These are phyloP conservation scores for Lepidium didymum DNA, from an alignment of 345 rosid species.

Conservation along the genomic window DNA sequence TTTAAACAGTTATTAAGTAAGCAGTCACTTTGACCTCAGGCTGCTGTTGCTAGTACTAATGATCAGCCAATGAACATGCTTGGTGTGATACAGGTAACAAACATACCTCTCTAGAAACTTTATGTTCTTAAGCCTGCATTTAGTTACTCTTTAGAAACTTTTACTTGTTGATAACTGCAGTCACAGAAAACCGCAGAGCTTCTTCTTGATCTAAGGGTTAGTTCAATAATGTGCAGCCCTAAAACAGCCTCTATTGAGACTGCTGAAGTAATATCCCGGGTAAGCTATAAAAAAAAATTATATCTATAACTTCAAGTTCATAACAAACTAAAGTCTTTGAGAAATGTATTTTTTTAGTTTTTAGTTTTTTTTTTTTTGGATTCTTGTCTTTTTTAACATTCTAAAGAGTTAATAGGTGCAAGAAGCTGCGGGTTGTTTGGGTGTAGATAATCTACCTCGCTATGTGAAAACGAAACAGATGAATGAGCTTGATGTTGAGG, in stretches of 20 bases:
- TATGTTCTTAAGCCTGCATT: background rate
- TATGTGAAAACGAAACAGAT: slow-evolving; percentile 55
- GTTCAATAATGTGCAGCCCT: slow-evolving; percentile 55
- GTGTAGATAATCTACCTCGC: slow-evolving; percentile 73
- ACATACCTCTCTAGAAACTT: background rate
- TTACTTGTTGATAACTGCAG: slow-evolving; percentile 37
- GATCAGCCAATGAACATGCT: slow-evolving; percentile 72
- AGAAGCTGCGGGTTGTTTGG: slow-evolving; percentile 91
- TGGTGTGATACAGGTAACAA: slow-evolving; percentile 70
- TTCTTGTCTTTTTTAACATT: slow-evolving; percentile 5
- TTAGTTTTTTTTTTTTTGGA: background rate
- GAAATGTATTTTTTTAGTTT: background rate
- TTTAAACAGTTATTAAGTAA: slow-evolving; percentile 3
- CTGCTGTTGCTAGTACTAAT: slow-evolving; percentile 25
- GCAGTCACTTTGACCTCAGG: slow-evolving; percentile 31
- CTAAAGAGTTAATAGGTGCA: slow-evolving; percentile 49
- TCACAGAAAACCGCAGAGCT: slow-evolving; percentile 92
- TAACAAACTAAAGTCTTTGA: background rate
- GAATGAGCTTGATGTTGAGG: slow-evolving; percentile 44
- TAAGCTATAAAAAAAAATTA: slow-evolving; percentile 21
- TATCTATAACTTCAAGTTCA: background rate
- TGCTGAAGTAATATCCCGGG: slow-evolving; percentile 52
- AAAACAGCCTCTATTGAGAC: slow-evolving; percentile 50
- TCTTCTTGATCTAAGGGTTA: slow-evolving; percentile 72
- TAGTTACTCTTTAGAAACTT: slow-evolving; percentile 1